Base-by-base conservation (phyloP, 2,329 filamentous ascomycete genomes). In the Ophiocordyceps australis region DNA sequence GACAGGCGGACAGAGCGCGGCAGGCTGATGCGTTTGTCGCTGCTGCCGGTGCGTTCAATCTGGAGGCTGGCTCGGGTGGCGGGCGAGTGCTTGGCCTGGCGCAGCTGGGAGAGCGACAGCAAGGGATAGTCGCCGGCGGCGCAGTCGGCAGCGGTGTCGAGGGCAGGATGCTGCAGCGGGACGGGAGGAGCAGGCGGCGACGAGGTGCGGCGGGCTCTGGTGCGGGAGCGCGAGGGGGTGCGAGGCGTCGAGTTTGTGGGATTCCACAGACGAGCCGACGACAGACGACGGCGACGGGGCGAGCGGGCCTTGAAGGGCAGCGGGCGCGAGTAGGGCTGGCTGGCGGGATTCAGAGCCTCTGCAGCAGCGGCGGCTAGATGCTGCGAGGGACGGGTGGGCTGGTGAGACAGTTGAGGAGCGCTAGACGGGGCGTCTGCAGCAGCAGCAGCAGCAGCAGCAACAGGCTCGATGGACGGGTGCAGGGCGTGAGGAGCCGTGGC, bases 231-330 rank as follows among this genome's bases (percentile, higher is more conserved):
- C 14, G 35, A 39, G 28, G 49, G 34, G 28, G 44, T 36, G 30
- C 62, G 54, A 23, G 63, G 64, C 3, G 65, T 69, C 15, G 63
- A 70, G 40, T 70, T 70, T 30, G 62, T 62, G 14, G 65, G 65
- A 38, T 70, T 70, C 65, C 65, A 70, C 35, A 70, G 60, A 19
- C 63, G 61, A 23, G 58, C 56, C 14, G 60, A 51, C 5, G 55
- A 52, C 17, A 55, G 48, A 17, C 50, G 54, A 27, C 47, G 51
- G 24, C 51, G 43, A 15, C 52, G 49, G 17, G 36, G 46, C 18
- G 32, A n/a, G 23, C 11, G 10, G 59, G 50, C 5, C 54, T 52
- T 17, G 55, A 47, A 17, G 50, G 54, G 28, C 47, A 50, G 24
- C 51, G 43, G 14, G 50, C 49, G 18, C 36, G 45, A 14, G 32